Base-by-base conservation (phyloP, 2,329 filamentous ascomycete genomes). In the Tricladium varicosporioides region DNA sequence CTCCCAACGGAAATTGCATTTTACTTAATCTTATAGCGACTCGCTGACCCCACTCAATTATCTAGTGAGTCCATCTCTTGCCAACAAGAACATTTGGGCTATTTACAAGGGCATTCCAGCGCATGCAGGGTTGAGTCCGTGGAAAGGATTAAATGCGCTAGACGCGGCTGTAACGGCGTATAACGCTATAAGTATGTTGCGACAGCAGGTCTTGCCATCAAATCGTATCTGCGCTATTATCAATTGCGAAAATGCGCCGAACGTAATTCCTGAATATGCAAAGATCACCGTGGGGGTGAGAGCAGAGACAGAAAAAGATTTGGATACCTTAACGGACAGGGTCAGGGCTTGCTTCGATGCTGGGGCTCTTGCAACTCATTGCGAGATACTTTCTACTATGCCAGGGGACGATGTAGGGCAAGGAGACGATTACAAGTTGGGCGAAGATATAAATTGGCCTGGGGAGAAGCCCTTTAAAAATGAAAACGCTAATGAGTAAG, bases 91-190 rank as follows among this genome's bases (percentile, higher is more conserved):
- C 46, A 74, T 83, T 59, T 74, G 74, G 15, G 80, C 79, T 0
- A 77, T 78, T 14, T 85, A 81, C 60, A 74, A 75, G 1, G 83
- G 83, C 1, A 75, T 75, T 48, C 78, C 78, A 54, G 80, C 73
- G 16, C 74, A 75, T 54, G 73, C 74, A 14, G 73, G 70, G 16
- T 68, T 65, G 10, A 65, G 63, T 42, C 74, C 74, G 1, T 75
- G 71, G 71, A 62, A 69, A 7, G 74, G 74, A 1, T 62, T 73
- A 47, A 76, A 76, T 54, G 73, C 74, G 0, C 69, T 74, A 3
- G 73, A 76, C 60, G 73, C 72, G 16, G 58, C 71, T 4, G 67
- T 71, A n/a, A 62, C 64, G 13, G 70, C 69, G 2, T 75, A 75
- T 57, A 71, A 67, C 52, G 68, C 60, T 9, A 57, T 74, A 4